Evolutionary conservation across 768 basidiomycete species (phyloP), one percentile per base, ranked within the genome.

Genomic region (Calocybe indica): DNA sequence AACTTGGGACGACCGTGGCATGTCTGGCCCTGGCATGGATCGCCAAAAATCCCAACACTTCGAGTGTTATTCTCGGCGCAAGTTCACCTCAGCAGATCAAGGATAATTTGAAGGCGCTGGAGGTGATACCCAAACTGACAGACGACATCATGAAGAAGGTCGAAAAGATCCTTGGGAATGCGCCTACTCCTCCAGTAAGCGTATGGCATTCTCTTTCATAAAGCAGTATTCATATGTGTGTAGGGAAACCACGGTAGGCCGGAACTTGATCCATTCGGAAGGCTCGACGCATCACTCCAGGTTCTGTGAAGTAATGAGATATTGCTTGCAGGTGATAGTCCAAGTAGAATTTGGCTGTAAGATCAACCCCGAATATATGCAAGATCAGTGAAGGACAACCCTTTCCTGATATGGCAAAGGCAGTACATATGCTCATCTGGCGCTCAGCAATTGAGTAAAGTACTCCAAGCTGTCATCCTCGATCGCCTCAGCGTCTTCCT

Each of bases 1-100:
- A 79, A 52, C 69, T 91, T 37, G 73, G 74, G 14, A 77, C 79
- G 45, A 80, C 71, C 1, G 71, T 78, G 36, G 68, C 78, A 32
- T 76, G 80, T n/a, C 72, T 92, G 33, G 83, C 90, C 5, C 74
- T 91, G 38, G 88, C 89, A 7, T 92, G 88, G 86, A 67, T 83
- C 6, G 78, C 82, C 28, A 71, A 63, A 53, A 82, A 85, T 62
- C 77, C 81, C 7, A 80, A 82, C 61, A 83, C 81, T 3, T 74
- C 72, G 40, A 81, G 78, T 12, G 74, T 85, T 49, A 83, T 87
- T 56, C 71, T 86, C 42, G 85, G 85, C 7, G 84, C 80, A 1
- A 72, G 81, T 7, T 79, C 71, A 48, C 75, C 79, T 1, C 71
- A 81, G 51, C 86, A 88, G 58, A 63, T 88, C 28, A 46, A 73